phyloP scores from a whole-genome alignment of 176 grass and related monocot species.

The Eremochloa ophiuroides region DNA sequence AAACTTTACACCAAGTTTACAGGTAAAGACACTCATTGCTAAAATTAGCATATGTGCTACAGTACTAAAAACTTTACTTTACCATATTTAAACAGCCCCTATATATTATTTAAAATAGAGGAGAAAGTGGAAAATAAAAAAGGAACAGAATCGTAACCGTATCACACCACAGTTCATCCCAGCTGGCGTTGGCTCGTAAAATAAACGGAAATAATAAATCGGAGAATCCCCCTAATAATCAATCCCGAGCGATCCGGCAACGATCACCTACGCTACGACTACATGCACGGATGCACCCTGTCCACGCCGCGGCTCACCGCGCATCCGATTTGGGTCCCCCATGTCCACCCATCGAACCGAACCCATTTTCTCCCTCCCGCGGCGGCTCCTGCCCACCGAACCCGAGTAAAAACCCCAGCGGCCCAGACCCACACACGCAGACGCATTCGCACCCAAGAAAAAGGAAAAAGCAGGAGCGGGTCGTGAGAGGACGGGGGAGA shows the following conservation, averaged over 20 bases:
- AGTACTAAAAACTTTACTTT: too few relatives aligned
- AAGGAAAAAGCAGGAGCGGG: background rate
- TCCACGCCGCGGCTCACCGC: background rate
- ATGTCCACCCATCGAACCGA: slow-evolving; percentile 17
- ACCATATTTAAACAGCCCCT: too few relatives aligned
- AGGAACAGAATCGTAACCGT: background rate
- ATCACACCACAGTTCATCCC: slow-evolving; percentile 4
- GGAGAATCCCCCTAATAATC: slow-evolving; percentile 5
- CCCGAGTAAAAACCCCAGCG: slow-evolving; percentile 23
- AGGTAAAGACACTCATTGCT: too few relatives aligned
- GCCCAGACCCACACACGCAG: background rate
- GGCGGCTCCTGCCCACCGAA: background rate
- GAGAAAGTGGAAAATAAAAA: background rate
- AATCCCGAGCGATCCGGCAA: background rate
- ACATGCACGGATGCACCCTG: slow-evolving; percentile 31
- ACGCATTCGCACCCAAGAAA: background rate
- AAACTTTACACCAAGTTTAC: too few relatives aligned
- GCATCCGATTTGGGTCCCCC: background rate
- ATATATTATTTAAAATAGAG: too few relatives aligned
- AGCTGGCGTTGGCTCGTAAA: background rate
- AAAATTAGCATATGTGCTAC: too few relatives aligned
- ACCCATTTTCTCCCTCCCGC: background rate
- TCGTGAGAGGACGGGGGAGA: background rate
- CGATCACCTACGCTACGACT: background rate
- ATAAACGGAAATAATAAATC: background rate